Evolutionary conservation across 2,329 filamentous ascomycete species (phyloP), one percentile per base, ranked within the genome.

Genomic region (Xylaria polymorpha): DNA sequence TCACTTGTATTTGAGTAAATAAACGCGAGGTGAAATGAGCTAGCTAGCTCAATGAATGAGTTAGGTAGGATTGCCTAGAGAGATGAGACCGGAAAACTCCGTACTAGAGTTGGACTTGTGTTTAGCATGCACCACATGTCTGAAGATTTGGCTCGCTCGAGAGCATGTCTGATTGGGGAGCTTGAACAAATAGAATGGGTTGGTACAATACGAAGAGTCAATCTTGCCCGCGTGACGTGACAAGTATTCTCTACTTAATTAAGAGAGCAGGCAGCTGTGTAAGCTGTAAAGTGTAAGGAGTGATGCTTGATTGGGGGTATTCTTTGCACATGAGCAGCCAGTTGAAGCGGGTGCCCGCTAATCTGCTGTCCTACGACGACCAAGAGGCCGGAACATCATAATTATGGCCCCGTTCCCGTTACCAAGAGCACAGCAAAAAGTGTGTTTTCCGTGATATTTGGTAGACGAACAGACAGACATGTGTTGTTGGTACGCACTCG

Each of bases 281-380:
- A 67, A 56, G 20, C 32, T 8, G 29, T 58, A 57, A 29, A 20
- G 43, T 41, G 41, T 20, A 20, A 57, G 59, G 29, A 66, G 46
- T 44, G 50, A 37, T 64, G 58, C 41, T 70, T 73, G 68, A 74
- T 76, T 71, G 73, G 72, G 68, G 67, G 69, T 65, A 67, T 59
- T 67, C 69, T 68, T 67, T 66, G 41, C 56, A 61, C 35, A 65
- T 65, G 68, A 50, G 61, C 39, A 63, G 39, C 44, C 32, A 48
- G 55, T 63, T 29, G 43, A 56, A 58, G 66, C 20, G 43, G 43
- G 44, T n/a, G 35, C 20, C 57, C 32, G 53, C 32, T 43, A 7
- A 12, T 56, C 48, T 63, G 29, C 37, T 29, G 59, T 64, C 18
- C 55, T 64, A 61, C 60, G 43, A 66, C 44, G 39, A 61, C 61